Evolutionary conservation across 164 flowering plant genomes (phyloP).

Genomic region (Litsea cubeba): DNA sequence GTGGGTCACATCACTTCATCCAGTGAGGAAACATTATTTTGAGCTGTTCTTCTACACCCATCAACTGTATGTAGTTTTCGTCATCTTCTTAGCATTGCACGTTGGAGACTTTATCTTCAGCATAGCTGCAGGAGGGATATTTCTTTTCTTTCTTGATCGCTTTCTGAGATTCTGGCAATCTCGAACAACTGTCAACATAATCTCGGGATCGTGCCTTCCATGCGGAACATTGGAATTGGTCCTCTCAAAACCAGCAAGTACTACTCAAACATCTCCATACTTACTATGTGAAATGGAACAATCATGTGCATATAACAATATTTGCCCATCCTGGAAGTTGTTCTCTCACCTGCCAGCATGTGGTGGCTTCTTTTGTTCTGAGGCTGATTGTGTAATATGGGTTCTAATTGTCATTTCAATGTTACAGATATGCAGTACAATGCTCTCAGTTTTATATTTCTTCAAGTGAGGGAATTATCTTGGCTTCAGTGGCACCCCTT

Average conservation of each 20-base stretch:
- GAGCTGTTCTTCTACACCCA: conserved; percentile 94
- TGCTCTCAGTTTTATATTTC: conserved; percentile 79
- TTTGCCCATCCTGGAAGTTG: not conserved
- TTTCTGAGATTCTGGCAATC: conserved; percentile 89
- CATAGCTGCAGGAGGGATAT: conserved; percentile 69
- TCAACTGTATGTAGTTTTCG: conserved; percentile 74
- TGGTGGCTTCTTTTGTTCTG: not conserved
- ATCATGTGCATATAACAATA: not conserved
- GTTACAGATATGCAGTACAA: conserved; percentile 65
- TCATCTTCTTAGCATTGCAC: conserved; percentile 77
- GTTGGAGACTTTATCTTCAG: conserved; percentile 73
- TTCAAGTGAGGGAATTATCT: conserved; percentile 76
- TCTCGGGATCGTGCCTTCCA: conserved; percentile 65
- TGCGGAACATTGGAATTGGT: conserved; percentile 79
- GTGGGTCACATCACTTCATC: conserved; percentile 85
- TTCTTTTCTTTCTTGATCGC: conserved; percentile 80
- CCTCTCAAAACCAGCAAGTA: conserved; percentile 78
- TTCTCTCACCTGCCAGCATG: not conserved
- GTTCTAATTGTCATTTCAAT: not conserved
- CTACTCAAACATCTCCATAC: conserved; percentile 7
- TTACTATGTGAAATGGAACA: not conserved
- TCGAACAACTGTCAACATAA: conserved; percentile 47
- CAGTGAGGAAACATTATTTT: conserved; percentile 57
- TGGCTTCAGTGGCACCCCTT: conserved; percentile 97
- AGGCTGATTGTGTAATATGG: not conserved